Evolutionary conservation across 805 yeast species (phyloP), one percentile per base, ranked within the genome.

Genomic region (Candida vartiovaarae): DNA sequence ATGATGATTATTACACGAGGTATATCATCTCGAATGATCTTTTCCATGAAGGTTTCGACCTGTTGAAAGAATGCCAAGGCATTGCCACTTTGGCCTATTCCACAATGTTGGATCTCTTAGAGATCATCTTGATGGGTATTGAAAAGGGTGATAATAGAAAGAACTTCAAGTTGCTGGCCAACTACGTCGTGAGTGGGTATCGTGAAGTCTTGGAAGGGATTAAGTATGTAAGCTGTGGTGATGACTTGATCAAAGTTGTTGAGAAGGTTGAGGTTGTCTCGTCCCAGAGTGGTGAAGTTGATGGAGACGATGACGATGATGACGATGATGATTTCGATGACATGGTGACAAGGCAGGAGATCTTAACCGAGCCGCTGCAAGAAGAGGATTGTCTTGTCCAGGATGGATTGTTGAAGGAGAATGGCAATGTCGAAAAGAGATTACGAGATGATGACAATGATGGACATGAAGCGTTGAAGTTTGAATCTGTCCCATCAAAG

Each of bases 21-120:
- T 73, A 75, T 48, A 70, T 90, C 41, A 68, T 84, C 15, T 68
- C 76, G 11, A 67, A 78, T 44, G 72, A 78, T 39, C 58, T 82
- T 5, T 67, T 82, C 42, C 68, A 63, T 4, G 64, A 68, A 23
- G 68, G 81, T 31, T 70, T 85, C 44, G 56, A 60, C 1, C 65
- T 78, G 39, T 67, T 84, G 48, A 62, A 66, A 24, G 71, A 66
- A 10, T 74, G 77, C 8, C 66, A 72, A 6, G 62, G 67, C 29
- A 62, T 64, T 33, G 79, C 84, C 57, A 84, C 81, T 56, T 63
- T 89, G 46, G 72, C 84, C 3, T 84, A 79, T 55, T 88, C 96
- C 0, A 75, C 90, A 5, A 75, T 91, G 49, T 67, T 88, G 38
- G 89, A 84, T 57, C 67, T 90, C 24, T 65, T 81, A 31, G 83